These are phyloP conservation scores for Cutaneotrichosporon dermatis DNA, from an alignment of 1,284 basidiomycete species.

Conservation along the genomic window DNA sequence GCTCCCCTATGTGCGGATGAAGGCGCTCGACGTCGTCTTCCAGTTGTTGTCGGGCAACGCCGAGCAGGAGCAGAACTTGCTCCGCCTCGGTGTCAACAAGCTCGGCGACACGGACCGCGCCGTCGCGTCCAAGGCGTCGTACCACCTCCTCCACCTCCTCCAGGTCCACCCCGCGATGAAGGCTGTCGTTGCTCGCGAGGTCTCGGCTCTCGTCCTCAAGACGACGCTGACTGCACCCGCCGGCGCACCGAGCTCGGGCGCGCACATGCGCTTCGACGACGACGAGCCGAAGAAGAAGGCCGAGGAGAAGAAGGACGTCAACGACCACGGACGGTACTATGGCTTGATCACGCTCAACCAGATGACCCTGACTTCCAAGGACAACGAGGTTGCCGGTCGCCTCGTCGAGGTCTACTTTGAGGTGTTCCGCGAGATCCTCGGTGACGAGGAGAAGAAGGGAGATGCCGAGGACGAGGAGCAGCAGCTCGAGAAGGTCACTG, in stretches of 20 bases:
- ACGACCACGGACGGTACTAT: conserved; percentile 77
- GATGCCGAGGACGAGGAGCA: conserved; percentile 45
- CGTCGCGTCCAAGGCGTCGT: conserved; percentile 83
- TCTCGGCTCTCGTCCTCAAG: conserved; percentile 72
- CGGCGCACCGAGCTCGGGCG: conserved; percentile 36
- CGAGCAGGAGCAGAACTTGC: conserved; percentile 95
- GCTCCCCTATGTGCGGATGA: conserved; percentile 79
- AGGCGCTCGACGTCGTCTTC: conserved; percentile 68
- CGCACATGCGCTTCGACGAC: conserved; percentile 49
- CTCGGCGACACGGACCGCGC: conserved; percentile 86
- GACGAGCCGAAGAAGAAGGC: conserved; percentile 38
- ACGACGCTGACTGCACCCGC: conserved; percentile 53
- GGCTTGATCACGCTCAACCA: conserved; percentile 92
- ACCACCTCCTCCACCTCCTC: conserved; percentile 81
- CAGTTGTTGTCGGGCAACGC: conserved; percentile 82
- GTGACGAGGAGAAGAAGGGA: conserved; percentile 51
- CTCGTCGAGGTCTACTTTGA: conserved; percentile 92
- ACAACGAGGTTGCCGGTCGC: conserved; percentile 72
- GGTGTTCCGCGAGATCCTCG: conserved; percentile 83
- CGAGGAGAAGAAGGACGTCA: conserved; percentile 49
- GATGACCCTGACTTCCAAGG: conserved; percentile 69
- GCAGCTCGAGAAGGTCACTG: conserved; percentile 44
- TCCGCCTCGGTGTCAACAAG: conserved; percentile 90
- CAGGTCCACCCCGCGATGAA: conserved; percentile 95
- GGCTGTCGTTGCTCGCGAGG: conserved; percentile 78